Percentiles rank a stretch among this genome's conserved stretches.
These are phyloP conservation scores for Eucalyptus erythrocorys DNA, from an alignment of 345 rosid genomes.

Conservation along the genomic window DNA sequence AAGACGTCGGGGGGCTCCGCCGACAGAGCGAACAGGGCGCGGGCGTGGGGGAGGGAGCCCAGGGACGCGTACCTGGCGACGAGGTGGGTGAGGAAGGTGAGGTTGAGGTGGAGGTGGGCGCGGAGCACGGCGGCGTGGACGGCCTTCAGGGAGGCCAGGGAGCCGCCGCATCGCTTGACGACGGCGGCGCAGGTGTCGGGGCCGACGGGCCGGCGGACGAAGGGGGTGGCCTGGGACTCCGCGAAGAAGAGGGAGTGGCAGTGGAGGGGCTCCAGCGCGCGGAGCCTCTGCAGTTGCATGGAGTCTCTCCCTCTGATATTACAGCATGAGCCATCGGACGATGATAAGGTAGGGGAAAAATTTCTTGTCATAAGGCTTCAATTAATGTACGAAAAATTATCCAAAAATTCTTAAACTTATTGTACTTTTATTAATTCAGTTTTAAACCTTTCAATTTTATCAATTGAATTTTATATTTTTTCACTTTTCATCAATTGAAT, in stretches of 20 bases:
- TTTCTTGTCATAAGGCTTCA: background rate
- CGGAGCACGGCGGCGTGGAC: slow-evolving; percentile 17
- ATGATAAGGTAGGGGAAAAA: background rate
- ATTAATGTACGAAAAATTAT: too few relatives aligned
- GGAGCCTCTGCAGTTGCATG: background rate
- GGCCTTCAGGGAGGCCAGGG: slow-evolving; percentile 7
- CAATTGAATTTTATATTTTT: too few relatives aligned
- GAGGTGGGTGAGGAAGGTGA: slow-evolving; percentile 20
- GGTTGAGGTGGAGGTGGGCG: slow-evolving; percentile 4
- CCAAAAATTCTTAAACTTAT: rapidly evolving
- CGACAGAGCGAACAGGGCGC: slow-evolving; percentile 7
- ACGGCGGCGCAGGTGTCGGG: background rate
- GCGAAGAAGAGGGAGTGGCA: background rate
- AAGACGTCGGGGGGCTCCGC: slow-evolving; percentile 2
- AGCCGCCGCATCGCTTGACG: background rate
- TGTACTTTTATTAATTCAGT: too few relatives aligned
- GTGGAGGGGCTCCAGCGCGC: background rate
- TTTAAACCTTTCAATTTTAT: rapidly evolving
- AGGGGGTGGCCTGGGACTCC: background rate
- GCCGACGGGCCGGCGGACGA: background rate
- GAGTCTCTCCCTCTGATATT: background rate
- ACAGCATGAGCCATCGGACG: background rate
- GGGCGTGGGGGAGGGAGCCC: slow-evolving; percentile 17
- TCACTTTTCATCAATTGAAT: rapidly evolving
- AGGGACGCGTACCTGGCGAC: slow-evolving; percentile 12